Base-by-base conservation (phyloP, 2,329 filamentous ascomycete genomes). In the Cephalotrichum gorgonifer region DNA sequence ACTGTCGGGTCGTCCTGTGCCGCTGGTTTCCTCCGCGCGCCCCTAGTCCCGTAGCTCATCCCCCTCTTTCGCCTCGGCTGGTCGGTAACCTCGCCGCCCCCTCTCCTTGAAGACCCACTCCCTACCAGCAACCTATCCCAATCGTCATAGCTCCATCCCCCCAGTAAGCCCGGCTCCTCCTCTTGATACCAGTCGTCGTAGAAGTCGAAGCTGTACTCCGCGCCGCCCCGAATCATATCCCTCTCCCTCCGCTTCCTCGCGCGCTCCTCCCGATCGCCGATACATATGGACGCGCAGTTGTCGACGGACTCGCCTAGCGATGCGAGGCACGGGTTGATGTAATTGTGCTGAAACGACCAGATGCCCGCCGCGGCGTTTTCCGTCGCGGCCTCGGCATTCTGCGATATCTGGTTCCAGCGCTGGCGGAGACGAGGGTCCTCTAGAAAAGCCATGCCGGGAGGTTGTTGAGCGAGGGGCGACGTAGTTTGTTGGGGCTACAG, bases 111-210 rank as follows among this genome's bases (percentile, higher is more conserved):
- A 4, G 51, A 45, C 9, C 79, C 81, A 15, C 81, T 83, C 6
- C 85, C 84, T 11, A 84, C 86, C 46, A 95, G 69, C 54, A 96
- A 67, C 47, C 88, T 76, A 62, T 95, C 91, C 70, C 94, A 81
- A 61, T 95, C 89, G 58, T 94, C 89, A 56, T 70, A 82, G 35
- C 84, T 83, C 86, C 88, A 95, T 47, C 45, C 71, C 25, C 51
- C 52, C 4, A 55, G 50, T 3, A 49, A 72, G 46, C 78, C 75
- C 27, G 60, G 60, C 47, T 68, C 65, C 48, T 74, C 70, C 44
- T 79, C 76, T 49, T 77, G 73, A 53, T 95, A 88, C 91, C 91
- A 97, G 65, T 96, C 91, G 65, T 96, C 91, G 69, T 97, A 97
- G 64, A 97, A 97, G 64, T 96, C 91, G 62, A 97, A 97, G 59